Evolutionary conservation across 2,329 filamentous ascomycete species (phyloP), one percentile per base, ranked within the genome.

Genomic region (Microcyclospora tardicrescens): DNA sequence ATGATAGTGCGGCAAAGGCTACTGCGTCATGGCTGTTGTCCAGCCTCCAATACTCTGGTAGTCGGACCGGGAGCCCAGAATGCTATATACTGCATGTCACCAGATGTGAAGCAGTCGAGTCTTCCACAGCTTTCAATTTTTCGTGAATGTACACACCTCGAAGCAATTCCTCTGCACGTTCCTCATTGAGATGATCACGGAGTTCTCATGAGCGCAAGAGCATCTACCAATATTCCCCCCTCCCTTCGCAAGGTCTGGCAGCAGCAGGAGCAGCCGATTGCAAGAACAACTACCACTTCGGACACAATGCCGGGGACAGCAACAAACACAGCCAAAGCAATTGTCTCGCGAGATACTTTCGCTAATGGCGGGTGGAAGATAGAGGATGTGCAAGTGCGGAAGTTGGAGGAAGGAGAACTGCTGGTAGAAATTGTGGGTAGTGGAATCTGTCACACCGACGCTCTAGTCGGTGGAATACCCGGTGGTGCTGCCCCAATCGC

Each of bases 371-470:
- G 54, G 31, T 67, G 63, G 64, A 60, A 57, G 38, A 56, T 63
- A 46, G 58, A 61, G 34, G 53, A 60, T 12, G 55, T 65, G 10
- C 50, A 46, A 11, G 36, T 64, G 2, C 47, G 62, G 10, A 46
- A 59, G n/a, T 54, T 59, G 2, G 46, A 51, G 10, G 56, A 65
- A 1, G 64, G 69, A 24, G 71, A 75, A 51, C 53, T 73, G 2
- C 55, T 73, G 2, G 64, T 75, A 3, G 66, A 71, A 32, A 67
- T 75, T 41, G 59, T 72, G 1, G 69, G 71, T 0, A 65, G 41
- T 13, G 71, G 72, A 0, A 64, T 75, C 36, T 75, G 72, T 43
- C 72, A 75, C 42, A 71, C 70, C 0, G 72, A 75, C 44, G 49
- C 72, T 9, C 53, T 66, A 19, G 63, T 70, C 37, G 68, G 64